Percentiles rank a stretch among this genome's conserved stretches.
These are phyloP conservation scores for Phlebiopsis gigantea DNA, from an alignment of 768 basidiomycete species.

Conservation along the genomic window DNA sequence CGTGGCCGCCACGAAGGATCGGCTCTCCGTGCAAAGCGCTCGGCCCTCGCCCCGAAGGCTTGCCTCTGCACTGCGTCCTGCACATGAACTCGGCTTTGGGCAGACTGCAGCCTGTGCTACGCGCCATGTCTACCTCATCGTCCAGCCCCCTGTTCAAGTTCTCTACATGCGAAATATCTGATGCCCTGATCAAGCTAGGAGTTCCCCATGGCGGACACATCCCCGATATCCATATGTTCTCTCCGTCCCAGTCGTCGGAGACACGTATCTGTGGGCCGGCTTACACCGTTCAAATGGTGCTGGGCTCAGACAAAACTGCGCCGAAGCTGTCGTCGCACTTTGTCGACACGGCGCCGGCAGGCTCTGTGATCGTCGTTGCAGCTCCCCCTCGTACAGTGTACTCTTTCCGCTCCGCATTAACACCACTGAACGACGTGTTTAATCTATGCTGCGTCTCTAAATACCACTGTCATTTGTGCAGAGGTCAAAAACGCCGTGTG, in stretches of 20 bases:
- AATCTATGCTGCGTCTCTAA: not conserved
- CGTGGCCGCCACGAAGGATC: too few species aligned
- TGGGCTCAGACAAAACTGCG: slow-evolving; percentile 46
- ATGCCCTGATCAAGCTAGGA: slow-evolving; percentile 80
- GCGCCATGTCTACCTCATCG: slow-evolving; percentile 19
- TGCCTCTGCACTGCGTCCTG: not conserved
- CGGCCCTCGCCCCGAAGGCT: not conserved
- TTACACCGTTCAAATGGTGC: slow-evolving; percentile 84
- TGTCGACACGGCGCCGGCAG: slow-evolving; percentile 68
- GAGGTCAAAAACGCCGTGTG: slow-evolving; percentile 80
- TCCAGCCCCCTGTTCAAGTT: slow-evolving; percentile 29
- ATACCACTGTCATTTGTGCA: slow-evolving; percentile 21
- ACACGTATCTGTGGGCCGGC: slow-evolving; percentile 68
- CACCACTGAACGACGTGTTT: not conserved
- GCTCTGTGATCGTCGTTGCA: slow-evolving; percentile 68
- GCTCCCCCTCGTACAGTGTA: slow-evolving; percentile 59
- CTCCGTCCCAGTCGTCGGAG: slow-evolving; percentile 34
- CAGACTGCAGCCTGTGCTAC: slow-evolving; percentile 9
- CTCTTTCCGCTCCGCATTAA: slow-evolving; percentile 4
- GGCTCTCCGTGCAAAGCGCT: too few species aligned
- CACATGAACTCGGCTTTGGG: slow-evolving; percentile 3
- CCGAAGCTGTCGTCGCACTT: slow-evolving; percentile 71
- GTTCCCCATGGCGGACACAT: slow-evolving; percentile 69
- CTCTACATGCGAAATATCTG: slow-evolving; percentile 82
- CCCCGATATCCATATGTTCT: slow-evolving; percentile 66